Percentiles rank a stretch among this genome's conserved stretches.
phyloP scores from a whole-genome alignment of 1,284 basidiomycete species.

The Cerrena zonata region DNA sequence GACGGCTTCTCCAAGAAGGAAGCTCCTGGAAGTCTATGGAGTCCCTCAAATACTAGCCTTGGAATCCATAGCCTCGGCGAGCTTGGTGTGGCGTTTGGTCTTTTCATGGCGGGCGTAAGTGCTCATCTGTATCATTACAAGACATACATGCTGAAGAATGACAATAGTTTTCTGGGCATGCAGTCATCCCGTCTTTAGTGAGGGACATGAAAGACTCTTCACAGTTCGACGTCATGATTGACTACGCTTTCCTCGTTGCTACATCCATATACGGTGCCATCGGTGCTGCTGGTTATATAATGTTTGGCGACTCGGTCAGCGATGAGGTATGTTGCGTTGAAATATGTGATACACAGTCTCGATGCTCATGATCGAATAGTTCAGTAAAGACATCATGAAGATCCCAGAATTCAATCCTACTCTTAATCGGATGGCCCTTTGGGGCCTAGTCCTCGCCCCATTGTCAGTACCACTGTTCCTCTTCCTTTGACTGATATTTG shows the following conservation, averaged over 20 bases:
- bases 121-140: background rate
- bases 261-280: conserved; percentile 76
- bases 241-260: conserved; percentile 79
- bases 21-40: conserved; percentile 78
- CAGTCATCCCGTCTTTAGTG: conserved; percentile 85
- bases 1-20: conserved; percentile 81
- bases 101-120: conserved; percentile 90
- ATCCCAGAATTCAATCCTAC: conserved; percentile 70
- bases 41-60: conserved; percentile 67
- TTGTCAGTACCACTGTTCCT: conserved; percentile 44
- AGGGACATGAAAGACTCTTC: conserved; percentile 85
- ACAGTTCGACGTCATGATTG: conserved; percentile 78
- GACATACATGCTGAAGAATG: background rate
- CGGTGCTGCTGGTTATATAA: conserved; percentile 82
- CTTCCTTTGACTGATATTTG: background rate
- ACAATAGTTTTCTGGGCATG: conserved; percentile 81
- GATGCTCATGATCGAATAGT: conserved; percentile 36
- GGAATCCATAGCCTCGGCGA: conserved; percentile 52
- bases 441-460: conserved; percentile 86
- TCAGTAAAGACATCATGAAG: conserved; percentile 79
- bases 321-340: conserved; percentile 60
- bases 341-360: background rate
- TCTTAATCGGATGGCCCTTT: conserved; percentile 76
- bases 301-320: conserved; percentile 81
- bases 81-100: conserved; percentile 75